Evolutionary conservation across 192 early-diverging fungal species (phyloP), one percentile per base, ranked within the genome.

Genomic region (Coemansia sp.): DNA sequence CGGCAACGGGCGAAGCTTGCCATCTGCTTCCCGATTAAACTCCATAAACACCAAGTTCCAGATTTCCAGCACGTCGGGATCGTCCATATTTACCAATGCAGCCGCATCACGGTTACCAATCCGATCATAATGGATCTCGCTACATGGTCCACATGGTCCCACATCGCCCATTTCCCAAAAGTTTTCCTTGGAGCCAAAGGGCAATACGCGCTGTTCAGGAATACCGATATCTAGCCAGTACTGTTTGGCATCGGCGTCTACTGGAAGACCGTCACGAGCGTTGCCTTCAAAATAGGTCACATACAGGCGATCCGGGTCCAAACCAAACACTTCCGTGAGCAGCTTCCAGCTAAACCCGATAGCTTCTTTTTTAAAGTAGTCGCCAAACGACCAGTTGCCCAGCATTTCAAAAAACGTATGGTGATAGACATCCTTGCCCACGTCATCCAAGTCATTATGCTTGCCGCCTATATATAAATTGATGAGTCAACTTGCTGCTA

Each of bases 381-480:
- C 91, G 56, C 96, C 94, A 74, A 98, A 98, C n/a, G 94, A 96
- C 96, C 96, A 98, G 86, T 98, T 98, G 56, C 96, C 96, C 72
- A 98, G 81, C 96, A 98, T 98, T 77, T 98, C 96, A 81, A 98
- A 98, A 83, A 96, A 98, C 38, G 96, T 98, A 75, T 98, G 96
- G 81, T 98, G 96, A 74, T 98, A 98, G 6, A 89, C 89, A 68
- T 98, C 96, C 67, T 90, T 94, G 54, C 96, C 96, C 19, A 98
- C 96, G 77, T 98, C 96, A 50, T 98, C 96, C 49, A 98, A 82
- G 80, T 98, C 96, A 67, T 98, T 98, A 73, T 99, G 96, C 78
- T 99, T 99, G 58, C 96, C 96, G 38, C 71, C 71, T 74, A 84
- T 86, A 85, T 7, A 14, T n/a, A 15, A 7, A 15, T 16, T n/a